phyloP scores from a whole-genome alignment of 495 filamentous ascomycete species.

The Lophium mytilinum region DNA sequence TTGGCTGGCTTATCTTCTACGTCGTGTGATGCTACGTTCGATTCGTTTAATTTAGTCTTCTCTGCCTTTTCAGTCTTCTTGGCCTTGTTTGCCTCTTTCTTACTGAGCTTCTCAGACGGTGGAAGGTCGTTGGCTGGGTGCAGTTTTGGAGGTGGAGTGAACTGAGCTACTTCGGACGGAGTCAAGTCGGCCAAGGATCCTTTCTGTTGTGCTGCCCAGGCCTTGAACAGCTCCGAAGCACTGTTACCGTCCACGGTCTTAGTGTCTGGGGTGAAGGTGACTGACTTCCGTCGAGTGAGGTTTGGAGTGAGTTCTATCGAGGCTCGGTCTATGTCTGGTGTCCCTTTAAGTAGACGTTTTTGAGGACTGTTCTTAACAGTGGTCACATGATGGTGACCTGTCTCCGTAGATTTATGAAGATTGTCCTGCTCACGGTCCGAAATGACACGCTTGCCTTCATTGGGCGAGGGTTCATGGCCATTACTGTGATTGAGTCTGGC shows the following conservation, averaged over 20 bases:
- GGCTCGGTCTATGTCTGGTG: neutral
- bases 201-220: constrained; percentile 38
- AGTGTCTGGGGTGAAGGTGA: constrained; percentile 66
- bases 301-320: neutral
- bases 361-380: neutral
- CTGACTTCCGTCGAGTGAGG: constrained; percentile 51
- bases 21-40: constrained; percentile 2
- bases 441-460: neutral
- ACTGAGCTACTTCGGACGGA: constrained; percentile 15
- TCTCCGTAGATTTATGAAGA: neutral
- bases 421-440: neutral
- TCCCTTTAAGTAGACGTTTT: neutral
- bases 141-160: constrained; percentile 10
- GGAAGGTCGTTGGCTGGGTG: constrained; percentile 18
- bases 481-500: no score
- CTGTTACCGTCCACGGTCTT: constrained; percentile 53
- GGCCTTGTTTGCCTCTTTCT: neutral
- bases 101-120: neutral
- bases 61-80: constrained; percentile 16
- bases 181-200: constrained; percentile 18
- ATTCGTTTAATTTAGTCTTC: constrained; percentile 12
- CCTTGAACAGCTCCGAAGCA: constrained; percentile 33
- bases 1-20: neutral
- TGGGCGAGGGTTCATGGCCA: neutral
- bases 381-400: neutral